These are phyloP conservation scores for Acrocalymma vagum DNA, from an alignment of 2,329 filamentous ascomycete genomes.

Conservation along the genomic window DNA sequence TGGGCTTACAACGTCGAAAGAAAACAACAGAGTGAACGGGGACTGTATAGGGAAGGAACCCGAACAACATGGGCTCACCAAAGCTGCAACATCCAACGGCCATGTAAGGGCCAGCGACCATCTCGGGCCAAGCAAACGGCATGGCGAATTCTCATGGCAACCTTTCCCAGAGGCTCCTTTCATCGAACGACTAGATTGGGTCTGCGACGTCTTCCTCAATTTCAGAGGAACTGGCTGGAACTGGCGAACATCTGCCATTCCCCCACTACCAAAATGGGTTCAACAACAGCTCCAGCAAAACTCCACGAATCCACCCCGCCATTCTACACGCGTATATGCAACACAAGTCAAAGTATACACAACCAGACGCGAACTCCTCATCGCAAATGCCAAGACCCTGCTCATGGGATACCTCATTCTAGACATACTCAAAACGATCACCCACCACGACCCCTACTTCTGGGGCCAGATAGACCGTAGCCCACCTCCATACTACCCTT, in stretches of 20 bases:
- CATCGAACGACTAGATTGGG: constrained; percentile 65
- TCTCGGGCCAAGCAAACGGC: constrained; percentile 37
- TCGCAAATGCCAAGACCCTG: constrained; percentile 50
- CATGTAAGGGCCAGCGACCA: constrained; percentile 17
- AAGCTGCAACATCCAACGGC: constrained; percentile 5
- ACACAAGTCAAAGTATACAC: constrained; percentile 49
- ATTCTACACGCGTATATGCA: constrained; percentile 28
- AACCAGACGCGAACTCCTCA: constrained; percentile 43
- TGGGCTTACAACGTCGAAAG: constrained; percentile 9
- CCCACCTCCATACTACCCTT: constrained; percentile 57
- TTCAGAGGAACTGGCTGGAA: constrained; percentile 70
- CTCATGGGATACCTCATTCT: constrained; percentile 70
- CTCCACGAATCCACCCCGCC: constrained; percentile 25
- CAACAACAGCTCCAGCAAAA: constrained; percentile 47
- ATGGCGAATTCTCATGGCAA: constrained; percentile 60
- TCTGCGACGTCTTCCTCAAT: constrained; percentile 63
- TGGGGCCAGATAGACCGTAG: constrained; percentile 58
- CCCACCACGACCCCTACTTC: constrained; percentile 84
- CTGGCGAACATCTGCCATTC: constrained; percentile 61
- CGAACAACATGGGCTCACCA: background rate
- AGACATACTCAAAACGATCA: constrained; percentile 73
- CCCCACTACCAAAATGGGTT: constrained; percentile 52
- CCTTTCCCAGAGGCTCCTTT: constrained; percentile 58
- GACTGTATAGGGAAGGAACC: background rate
- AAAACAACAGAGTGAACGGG: background rate